These are phyloP conservation scores for Leucocoprinus birnbaumii DNA, from an alignment of 768 basidiomycete genomes.

Conservation along the genomic window DNA sequence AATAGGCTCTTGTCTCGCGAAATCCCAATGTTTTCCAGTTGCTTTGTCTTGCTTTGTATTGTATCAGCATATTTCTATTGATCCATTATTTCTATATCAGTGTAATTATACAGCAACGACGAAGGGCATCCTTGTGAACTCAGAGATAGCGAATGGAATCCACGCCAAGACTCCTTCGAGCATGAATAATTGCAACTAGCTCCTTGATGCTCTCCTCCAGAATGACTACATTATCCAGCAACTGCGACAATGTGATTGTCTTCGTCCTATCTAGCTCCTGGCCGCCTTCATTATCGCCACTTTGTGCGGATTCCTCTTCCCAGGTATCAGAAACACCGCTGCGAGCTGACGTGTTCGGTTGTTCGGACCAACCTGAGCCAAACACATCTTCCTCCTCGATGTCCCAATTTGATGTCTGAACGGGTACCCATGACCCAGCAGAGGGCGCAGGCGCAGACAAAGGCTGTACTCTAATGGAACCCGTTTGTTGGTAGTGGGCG, in stretches of 20 bases:
- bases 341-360: neutral
- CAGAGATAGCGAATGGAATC: constrained; percentile 78
- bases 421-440: constrained; percentile 63
- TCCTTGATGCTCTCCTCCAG: constrained; percentile 96
- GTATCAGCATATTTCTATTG: neutral
- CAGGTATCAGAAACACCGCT: constrained; percentile 8
- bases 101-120: neutral
- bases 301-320: constrained; percentile 19
- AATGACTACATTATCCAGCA: constrained; percentile 93
- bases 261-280: constrained; percentile 26
- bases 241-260: constrained; percentile 71
- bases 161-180: constrained; percentile 79
- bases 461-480: constrained; percentile 67
- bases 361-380: constrained; percentile 44
- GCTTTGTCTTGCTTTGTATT: neutral
- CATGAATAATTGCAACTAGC: constrained; percentile 80
- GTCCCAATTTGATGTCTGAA: constrained; percentile 48
- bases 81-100: neutral
- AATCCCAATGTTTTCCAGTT: too few species aligned
- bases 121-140: constrained; percentile 2
- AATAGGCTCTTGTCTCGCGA: neutral
- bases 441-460: constrained; percentile 59
- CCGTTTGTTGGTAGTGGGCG: constrained; percentile 80
- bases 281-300: constrained; percentile 26
- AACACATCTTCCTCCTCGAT: constrained; percentile 75